phyloP scores from a whole-genome alignment of 768 basidiomycete genomes.

The Serendipita sp. region DNA sequence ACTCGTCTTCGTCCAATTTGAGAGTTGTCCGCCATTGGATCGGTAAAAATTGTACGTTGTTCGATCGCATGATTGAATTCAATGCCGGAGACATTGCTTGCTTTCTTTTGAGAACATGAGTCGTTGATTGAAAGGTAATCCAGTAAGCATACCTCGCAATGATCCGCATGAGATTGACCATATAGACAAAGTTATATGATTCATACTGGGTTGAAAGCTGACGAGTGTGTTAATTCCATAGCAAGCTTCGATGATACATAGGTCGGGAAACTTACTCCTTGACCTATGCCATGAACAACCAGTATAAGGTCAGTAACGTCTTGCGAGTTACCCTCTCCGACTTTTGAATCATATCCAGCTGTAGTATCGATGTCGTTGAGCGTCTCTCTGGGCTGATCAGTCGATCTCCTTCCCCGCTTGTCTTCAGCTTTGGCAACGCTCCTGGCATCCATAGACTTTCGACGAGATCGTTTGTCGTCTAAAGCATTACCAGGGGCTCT shows the following conservation, averaged over 20 bases:
- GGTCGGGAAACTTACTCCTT: constrained; percentile 16
- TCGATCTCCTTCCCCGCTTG: constrained; percentile 3
- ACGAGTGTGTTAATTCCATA: not conserved
- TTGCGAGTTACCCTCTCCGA: constrained; percentile 11
- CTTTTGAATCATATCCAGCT: constrained; percentile 19
- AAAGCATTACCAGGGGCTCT: constrained; percentile 4
- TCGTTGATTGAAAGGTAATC: not conserved
- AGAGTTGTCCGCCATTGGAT: constrained; percentile 28
- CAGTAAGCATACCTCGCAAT: constrained; percentile 19
- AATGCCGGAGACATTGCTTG: constrained; percentile 26
- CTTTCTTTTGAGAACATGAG: constrained; percentile 15
- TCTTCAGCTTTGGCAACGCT: not conserved
- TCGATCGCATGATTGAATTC: constrained; percentile 25
- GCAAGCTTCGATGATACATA: no score
- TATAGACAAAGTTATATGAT: constrained; percentile 29
- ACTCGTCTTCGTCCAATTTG: constrained; percentile 21
- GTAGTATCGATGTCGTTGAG: constrained; percentile 10
- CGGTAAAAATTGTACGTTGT: constrained; percentile 27
- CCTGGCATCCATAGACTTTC: constrained; percentile 1
- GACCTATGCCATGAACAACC: constrained; percentile 30
- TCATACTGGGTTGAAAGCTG: constrained; percentile 25
- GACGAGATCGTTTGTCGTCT: constrained; percentile 11
- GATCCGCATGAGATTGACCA: constrained; percentile 25
- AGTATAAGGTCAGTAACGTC: constrained; percentile 29
- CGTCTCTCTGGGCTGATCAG: constrained; percentile 1